Evolutionary conservation across 2,329 filamentous ascomycete species (phyloP).

Genomic region (Penicillium sp.): DNA sequence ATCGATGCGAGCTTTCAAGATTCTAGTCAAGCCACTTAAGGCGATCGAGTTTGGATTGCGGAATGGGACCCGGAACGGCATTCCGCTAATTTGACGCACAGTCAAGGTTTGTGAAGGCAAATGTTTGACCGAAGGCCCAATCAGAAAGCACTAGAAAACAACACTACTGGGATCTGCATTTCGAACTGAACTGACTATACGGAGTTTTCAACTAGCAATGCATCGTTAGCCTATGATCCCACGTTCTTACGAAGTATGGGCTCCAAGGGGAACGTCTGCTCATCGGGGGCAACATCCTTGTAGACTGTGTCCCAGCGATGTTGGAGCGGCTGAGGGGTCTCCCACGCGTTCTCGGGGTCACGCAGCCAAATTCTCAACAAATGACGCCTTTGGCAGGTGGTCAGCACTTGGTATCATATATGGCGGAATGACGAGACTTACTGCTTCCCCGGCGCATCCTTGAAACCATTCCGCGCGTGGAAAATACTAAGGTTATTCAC

Average conservation of each 20-base stretch:
- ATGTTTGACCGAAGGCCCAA: background rate
- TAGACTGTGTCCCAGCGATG: conserved; percentile 46
- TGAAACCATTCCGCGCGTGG: conserved; percentile 52
- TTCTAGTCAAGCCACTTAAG: background rate
- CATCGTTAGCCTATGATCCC: conserved; percentile 4
- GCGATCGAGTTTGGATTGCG: background rate
- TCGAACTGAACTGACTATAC: background rate
- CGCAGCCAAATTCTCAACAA: conserved; percentile 51
- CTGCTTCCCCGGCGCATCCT: conserved; percentile 40
- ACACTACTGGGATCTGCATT: background rate
- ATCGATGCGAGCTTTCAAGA: background rate
- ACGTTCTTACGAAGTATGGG: conserved; percentile 31
- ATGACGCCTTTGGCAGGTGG: conserved; percentile 39
- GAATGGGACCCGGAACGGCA: conserved; percentile 3
- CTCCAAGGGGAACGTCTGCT: conserved; percentile 48
- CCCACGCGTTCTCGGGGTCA: conserved; percentile 50
- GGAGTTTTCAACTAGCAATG: no score
- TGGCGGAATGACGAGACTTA: conserved; percentile 23
- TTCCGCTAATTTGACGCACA: conserved; percentile 3
- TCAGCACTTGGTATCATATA: background rate
- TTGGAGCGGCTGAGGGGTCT: conserved; percentile 41
- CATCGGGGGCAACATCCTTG: conserved; percentile 39
- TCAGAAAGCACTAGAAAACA: background rate
- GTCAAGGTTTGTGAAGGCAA: background rate
- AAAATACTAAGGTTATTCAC: conserved; percentile 57